Evolutionary conservation across 1,284 basidiomycete species (phyloP).

Genomic region (Papiliotrema terrestris): DNA sequence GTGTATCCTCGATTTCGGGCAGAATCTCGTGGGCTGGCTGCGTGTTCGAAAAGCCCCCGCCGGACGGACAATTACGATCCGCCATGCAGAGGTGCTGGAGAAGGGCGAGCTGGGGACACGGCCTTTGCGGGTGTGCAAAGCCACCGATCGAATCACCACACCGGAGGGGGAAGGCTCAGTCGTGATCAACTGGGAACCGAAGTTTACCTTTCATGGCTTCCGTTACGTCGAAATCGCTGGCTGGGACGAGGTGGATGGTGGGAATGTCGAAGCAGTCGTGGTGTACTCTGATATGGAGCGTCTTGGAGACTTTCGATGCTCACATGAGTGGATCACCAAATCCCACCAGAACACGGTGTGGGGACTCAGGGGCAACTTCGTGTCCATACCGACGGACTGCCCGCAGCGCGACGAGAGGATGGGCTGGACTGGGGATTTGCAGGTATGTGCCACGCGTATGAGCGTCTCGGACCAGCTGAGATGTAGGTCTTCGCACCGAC

Average conservation of each 20-base stretch:
- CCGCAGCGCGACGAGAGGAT: constrained; percentile 33
- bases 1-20: no score
- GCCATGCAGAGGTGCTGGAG: constrained; percentile 33
- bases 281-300: constrained; percentile 31
- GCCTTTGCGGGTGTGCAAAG: constrained; percentile 21
- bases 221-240: no score
- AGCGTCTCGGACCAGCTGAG: no score
- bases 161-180: no score
- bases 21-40: no score
- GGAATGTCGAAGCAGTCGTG: constrained; percentile 18
- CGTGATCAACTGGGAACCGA: constrained; percentile 14
- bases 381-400: constrained; percentile 33
- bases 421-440: constrained; percentile 31
- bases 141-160: constrained; percentile 17
- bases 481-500: constrained; percentile 19
- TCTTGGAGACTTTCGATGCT: constrained; percentile 24
- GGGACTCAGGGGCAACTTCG: constrained; percentile 29
- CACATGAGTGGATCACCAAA: constrained; percentile 22
- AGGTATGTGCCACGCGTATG: constrained; percentile 5
- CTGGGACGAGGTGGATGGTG: no score
- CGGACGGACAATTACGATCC: constrained; percentile 11
- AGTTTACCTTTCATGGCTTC: constrained; percentile 30
- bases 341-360: constrained; percentile 27
- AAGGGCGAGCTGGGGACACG: constrained; percentile 29
- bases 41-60: constrained; percentile 5